Conservation (phyloP, 2,329 filamentous ascomycete genomes). For the Aspergillus ibericus region DNA sequence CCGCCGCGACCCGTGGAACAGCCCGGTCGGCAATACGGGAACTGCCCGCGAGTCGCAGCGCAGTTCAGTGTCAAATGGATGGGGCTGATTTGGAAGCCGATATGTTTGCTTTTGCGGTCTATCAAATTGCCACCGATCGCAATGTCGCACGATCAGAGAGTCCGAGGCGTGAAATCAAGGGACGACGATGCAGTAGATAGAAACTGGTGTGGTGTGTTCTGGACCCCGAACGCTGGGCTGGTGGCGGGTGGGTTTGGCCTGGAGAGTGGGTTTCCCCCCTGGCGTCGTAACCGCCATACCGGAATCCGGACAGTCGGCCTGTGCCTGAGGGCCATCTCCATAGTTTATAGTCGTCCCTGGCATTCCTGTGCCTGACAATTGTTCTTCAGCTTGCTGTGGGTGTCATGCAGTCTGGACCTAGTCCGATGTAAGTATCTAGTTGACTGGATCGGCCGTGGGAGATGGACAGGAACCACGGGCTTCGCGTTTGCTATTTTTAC, state of each 20-base stretch:
- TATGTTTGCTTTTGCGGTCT: background rate
- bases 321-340: background rate
- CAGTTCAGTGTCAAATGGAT: background rate
- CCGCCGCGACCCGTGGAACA: constrained; percentile 7
- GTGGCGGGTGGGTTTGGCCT: background rate
- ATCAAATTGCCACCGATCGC: background rate
- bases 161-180: background rate
- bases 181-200: background rate
- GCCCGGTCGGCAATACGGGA: background rate
- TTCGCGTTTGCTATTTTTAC: background rate
- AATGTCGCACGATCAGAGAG: background rate
- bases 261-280: background rate
- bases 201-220: background rate
- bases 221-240: background rate
- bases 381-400: background rate
- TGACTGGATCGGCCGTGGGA: background rate
- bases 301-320: background rate
- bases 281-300: constrained; percentile 6
- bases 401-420: background rate
- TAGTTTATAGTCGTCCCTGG: background rate
- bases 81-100: background rate
- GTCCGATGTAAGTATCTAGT: too few species aligned
- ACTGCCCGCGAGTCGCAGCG: background rate
- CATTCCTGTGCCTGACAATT: background rate
- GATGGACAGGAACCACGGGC: background rate